Percentiles rank a stretch among this genome's conserved stretches.
Evolutionary conservation across 2,329 filamentous ascomycete species (phyloP).

Genomic region (Colletotrichum viniferum): DNA sequence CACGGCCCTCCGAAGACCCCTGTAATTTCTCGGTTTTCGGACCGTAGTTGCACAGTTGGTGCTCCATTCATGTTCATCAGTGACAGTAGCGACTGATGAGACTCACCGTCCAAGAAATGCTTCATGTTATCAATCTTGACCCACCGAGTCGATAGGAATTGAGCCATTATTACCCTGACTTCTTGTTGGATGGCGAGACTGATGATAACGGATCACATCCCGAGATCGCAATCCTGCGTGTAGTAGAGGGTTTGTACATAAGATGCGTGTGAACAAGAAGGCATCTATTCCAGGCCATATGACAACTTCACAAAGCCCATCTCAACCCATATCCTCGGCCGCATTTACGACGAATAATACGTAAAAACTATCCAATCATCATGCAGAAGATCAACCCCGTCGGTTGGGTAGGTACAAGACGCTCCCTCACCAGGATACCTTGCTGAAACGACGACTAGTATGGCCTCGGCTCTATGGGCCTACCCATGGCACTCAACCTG

Average conservation of each 20-base stretch:
- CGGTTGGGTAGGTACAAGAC: not conserved
- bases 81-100: not conserved
- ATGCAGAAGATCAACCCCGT: constrained; percentile 5
- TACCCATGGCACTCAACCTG: constrained; percentile 53
- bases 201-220: not conserved
- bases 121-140: not conserved
- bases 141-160: not conserved
- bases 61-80: not conserved
- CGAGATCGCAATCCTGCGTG: not conserved
- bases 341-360: not conserved
- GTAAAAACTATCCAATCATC: not conserved
- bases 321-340: not conserved
- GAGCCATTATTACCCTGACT: not conserved
- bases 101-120: not conserved
- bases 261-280: not conserved
- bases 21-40: not conserved
- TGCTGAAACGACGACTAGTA: not conserved
- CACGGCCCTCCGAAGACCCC: not conserved
- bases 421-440: not conserved
- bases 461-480: constrained; percentile 57
- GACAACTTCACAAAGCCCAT: not conserved
- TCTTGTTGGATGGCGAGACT: too few relatives aligned
- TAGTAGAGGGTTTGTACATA: not conserved
- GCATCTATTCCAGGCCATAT: not conserved
- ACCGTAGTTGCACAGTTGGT: not conserved